phyloP scores from a whole-genome alignment of 2,329 filamentous ascomycete species.

The Hypoxylon sp. region DNA sequence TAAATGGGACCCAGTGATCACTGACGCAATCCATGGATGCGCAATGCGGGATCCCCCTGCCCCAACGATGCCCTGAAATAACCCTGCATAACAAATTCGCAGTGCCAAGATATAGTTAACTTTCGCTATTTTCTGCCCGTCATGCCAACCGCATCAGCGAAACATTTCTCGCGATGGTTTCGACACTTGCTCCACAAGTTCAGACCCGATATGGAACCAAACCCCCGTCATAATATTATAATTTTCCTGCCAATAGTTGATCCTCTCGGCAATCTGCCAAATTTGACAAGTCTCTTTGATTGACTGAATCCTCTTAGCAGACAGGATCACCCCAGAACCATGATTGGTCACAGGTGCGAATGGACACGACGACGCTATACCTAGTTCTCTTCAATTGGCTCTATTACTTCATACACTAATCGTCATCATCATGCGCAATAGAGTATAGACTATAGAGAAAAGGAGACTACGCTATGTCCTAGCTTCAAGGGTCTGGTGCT shows the following conservation, averaged over 20 bases:
- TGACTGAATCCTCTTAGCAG: conserved; percentile 27
- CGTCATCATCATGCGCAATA: conserved; percentile 16
- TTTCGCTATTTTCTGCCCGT: conserved; percentile 28
- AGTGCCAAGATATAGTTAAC: conserved; percentile 28
- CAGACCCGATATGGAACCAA: conserved; percentile 35
- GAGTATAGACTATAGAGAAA: conserved; percentile 21
- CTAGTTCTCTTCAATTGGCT: conserved; percentile 15
- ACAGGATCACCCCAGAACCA: conserved; percentile 32
- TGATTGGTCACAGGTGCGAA: conserved; percentile 32
- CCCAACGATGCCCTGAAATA: conserved; percentile 31
- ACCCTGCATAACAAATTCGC: conserved; percentile 35
- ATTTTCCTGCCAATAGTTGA: conserved; percentile 38
- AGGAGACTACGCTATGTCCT: conserved; percentile 1
- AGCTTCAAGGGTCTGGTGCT: conserved; percentile 17
- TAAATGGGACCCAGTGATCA: conserved; percentile 33
- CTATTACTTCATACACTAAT: conserved; percentile 9
- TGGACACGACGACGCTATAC: conserved; percentile 23
- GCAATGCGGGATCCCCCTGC: conserved; percentile 45
- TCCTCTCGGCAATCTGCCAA: conserved; percentile 44
- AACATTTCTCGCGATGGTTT: conserved; percentile 41
- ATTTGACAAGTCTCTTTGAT: conserved; percentile 40
- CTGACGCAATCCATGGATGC: conserved; percentile 47
- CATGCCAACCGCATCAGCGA: conserved; percentile 34
- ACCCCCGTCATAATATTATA: conserved; percentile 34
- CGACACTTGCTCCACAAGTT: conserved; percentile 32